Conservation (phyloP, 176 grass and related monocot species). For the Rhynchospora breviuscula region DNA sequence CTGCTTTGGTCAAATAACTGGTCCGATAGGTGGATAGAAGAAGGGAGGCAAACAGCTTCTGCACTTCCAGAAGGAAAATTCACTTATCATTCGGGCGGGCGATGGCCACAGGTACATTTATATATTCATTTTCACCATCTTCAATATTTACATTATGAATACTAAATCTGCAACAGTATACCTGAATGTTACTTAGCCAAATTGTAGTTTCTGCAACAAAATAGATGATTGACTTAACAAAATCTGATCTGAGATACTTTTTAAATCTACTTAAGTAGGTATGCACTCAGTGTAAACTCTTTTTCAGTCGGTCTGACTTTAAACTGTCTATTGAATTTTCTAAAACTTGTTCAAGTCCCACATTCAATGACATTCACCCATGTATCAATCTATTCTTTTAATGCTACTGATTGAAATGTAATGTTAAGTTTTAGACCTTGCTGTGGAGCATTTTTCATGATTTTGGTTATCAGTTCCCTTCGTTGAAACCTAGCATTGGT, state of each 20-base stretch:
- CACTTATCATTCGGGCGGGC: slow-evolving; percentile 60
- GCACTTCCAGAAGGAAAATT: slow-evolving; percentile 48
- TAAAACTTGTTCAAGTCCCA: neutral
- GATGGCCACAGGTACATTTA: slow-evolving; percentile 72
- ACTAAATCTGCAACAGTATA: neutral
- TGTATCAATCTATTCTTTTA: neutral
- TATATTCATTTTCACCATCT: neutral
- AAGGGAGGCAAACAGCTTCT: slow-evolving; percentile 42
- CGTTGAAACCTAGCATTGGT: neutral
- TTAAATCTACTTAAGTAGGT: too few relatives aligned
- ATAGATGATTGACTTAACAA: neutral
- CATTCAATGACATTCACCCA: neutral
- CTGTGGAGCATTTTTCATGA: neutral
- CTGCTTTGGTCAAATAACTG: slow-evolving; percentile 76
- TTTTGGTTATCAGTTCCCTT: neutral
- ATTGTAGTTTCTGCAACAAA: neutral
- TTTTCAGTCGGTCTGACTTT: neutral
- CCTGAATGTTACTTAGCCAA: neutral
- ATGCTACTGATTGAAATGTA: neutral
- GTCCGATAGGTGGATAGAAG: slow-evolving; percentile 82
- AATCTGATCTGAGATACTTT: neutral
- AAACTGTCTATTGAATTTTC: neutral
- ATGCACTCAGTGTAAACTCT: neutral
- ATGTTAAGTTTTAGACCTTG: neutral
- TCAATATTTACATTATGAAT: neutral